Conservation (phyloP, 2,329 filamentous ascomycete species). For the Cadophora malorum region DNA sequence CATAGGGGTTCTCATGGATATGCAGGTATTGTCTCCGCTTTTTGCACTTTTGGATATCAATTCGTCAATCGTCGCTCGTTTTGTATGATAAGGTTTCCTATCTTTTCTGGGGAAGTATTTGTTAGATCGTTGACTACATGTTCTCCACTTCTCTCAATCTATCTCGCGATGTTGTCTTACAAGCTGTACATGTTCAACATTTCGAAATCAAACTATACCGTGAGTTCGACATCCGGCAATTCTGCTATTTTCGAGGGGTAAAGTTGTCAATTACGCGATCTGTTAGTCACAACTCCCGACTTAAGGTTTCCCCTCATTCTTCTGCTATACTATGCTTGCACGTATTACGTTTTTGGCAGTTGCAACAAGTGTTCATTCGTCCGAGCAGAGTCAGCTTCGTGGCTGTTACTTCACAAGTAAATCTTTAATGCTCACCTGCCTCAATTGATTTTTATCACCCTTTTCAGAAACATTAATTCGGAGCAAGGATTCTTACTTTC, state of each 20-base stretch:
- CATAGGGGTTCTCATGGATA: background rate
- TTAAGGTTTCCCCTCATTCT: conserved; percentile 1
- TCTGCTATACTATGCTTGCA: background rate
- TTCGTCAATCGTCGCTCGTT: background rate
- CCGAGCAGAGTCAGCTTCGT: background rate
- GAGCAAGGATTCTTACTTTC: background rate
- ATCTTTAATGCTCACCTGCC: background rate
- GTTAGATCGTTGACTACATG: background rate
- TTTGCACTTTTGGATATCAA: conserved; percentile 14
- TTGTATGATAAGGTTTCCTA: conserved; percentile 12
- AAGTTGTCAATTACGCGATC: background rate
- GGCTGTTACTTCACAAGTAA: background rate
- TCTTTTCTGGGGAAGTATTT: conserved; percentile 9
- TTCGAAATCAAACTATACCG: background rate
- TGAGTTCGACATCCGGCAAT: background rate
- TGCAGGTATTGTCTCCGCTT: background rate
- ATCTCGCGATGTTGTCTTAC: background rate
- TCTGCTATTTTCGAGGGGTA: background rate
- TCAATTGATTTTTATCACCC: background rate
- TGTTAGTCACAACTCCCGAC: conserved; percentile 1
- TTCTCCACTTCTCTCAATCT: background rate
- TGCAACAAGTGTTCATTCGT: background rate
- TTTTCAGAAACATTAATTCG: background rate
- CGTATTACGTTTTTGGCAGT: background rate
- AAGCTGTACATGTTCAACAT: background rate